Percentiles rank a stretch among this genome's conserved stretches.
phyloP scores from a whole-genome alignment of 2,329 filamentous ascomycete species.

The Hypoxylon sp. region DNA sequence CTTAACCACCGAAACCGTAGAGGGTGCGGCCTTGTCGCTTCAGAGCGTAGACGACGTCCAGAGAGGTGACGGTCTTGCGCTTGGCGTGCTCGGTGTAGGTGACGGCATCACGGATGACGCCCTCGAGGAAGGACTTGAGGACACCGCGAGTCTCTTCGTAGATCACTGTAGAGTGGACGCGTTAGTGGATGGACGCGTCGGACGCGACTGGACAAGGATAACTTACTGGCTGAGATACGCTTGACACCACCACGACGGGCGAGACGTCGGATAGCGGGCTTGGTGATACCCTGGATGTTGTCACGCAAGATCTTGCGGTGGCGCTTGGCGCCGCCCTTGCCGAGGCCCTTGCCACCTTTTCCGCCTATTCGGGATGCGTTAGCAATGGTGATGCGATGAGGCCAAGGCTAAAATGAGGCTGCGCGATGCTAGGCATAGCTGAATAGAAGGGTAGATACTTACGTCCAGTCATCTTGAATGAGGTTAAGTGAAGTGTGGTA shows the following conservation, averaged over 20 bases:
- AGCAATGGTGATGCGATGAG: constrained; percentile 23
- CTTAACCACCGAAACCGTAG: constrained; percentile 76
- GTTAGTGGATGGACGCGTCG: constrained; percentile 37
- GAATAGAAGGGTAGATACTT: constrained; percentile 40
- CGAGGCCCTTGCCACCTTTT: constrained; percentile 55
- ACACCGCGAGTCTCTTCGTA: constrained; percentile 78
- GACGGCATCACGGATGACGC: constrained; percentile 82
- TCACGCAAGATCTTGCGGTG: constrained; percentile 99
- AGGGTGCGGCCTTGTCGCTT: constrained; percentile 76
- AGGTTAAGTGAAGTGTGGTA: constrained; percentile 30
- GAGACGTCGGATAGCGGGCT: constrained; percentile 98
- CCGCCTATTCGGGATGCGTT: constrained; percentile 35
- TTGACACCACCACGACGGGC: constrained; percentile 99
- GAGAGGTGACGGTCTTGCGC: constrained; percentile 78
- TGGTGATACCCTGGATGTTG: constrained; percentile 99
- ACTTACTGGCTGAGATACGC: constrained; percentile 96
- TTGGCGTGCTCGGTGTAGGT: constrained; percentile 88
- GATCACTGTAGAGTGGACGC: constrained; percentile 43
- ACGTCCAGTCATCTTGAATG: constrained; percentile 54
- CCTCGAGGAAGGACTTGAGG: constrained; percentile 86
- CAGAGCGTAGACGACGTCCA: constrained; percentile 73
- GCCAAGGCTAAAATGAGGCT: constrained; percentile 24
- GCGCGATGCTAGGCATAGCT: constrained; percentile 6
- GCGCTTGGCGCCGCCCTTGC: constrained; percentile 90
- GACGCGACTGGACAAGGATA: constrained; percentile 18